Percentiles rank a stretch among this genome's conserved stretches.
Conservation (phyloP, 2,329 filamentous ascomycete genomes). For the Exutisphaerella laricina region DNA sequence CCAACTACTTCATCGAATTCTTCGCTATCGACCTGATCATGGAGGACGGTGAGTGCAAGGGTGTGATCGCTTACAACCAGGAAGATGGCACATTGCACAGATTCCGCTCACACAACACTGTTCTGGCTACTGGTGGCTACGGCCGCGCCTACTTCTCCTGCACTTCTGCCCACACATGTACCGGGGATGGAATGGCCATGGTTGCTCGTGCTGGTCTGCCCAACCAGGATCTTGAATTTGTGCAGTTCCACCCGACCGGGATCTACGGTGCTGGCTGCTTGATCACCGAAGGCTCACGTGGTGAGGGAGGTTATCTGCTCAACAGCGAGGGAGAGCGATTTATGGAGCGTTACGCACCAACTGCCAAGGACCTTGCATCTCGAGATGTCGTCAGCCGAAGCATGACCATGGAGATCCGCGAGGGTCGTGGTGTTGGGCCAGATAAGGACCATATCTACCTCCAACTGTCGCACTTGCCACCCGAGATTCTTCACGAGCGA, state of each 20-base stretch:
- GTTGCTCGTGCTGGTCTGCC: conserved; percentile 94
- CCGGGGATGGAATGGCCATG: conserved; percentile 99
- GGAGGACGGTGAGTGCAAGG: conserved; percentile 94
- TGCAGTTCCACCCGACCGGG: conserved; percentile 98
- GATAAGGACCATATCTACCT: conserved; percentile 99
- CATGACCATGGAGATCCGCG: conserved; percentile 97
- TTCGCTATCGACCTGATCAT: conserved; percentile 96
- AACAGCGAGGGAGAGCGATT: conserved; percentile 98
- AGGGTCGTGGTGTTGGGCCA: conserved; percentile 91
- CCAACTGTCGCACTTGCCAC: conserved; percentile 88
- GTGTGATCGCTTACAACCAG: conserved; percentile 96
- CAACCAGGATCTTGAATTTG: conserved; percentile 99
- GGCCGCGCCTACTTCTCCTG: conserved; percentile 98
- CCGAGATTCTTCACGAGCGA: conserved; percentile 90
- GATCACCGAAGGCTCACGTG: conserved; percentile 96
- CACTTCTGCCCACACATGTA: conserved; percentile 97
- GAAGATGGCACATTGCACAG: conserved; percentile 97
- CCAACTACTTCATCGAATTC: conserved; percentile 99
- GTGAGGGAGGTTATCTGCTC: conserved; percentile 94
- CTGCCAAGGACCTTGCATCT: conserved; percentile 93
- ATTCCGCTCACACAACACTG: conserved; percentile 94
- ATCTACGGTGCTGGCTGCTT: conserved; percentile 97
- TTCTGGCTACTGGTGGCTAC: conserved; percentile 94
- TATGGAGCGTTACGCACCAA: conserved; percentile 98
- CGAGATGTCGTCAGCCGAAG: conserved; percentile 95